phyloP scores from a whole-genome alignment of 176 grass and related monocot genomes.

The Oryza glaberrima region DNA sequence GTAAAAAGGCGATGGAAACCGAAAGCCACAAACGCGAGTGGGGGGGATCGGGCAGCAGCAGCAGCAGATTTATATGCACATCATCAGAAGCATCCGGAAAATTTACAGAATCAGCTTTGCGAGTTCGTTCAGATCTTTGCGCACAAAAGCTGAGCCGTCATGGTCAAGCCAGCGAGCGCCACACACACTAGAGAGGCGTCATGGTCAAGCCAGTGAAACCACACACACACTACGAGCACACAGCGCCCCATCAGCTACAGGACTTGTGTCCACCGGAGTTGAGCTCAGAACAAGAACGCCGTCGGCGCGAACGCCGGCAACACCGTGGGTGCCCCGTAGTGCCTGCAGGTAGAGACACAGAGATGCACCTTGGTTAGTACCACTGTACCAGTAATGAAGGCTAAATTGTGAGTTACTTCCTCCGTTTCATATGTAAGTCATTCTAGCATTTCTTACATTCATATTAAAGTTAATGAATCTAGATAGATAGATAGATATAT shows the following conservation, averaged over 20 bases:
- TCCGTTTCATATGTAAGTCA: too few relatives aligned
- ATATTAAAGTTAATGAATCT: too few relatives aligned
- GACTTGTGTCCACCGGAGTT: neutral
- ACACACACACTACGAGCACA: neutral
- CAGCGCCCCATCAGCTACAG: neutral
- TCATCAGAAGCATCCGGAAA: conserved; percentile 13
- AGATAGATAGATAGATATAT: too few relatives aligned
- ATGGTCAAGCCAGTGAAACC: neutral
- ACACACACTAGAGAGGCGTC: neutral
- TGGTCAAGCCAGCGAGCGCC: neutral
- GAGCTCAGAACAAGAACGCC: conserved; percentile 69
- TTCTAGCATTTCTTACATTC: too few relatives aligned
- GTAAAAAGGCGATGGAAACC: neutral
- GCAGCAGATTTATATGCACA: conserved; percentile 30
- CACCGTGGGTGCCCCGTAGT: conserved; percentile 48
- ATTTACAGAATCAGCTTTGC: conserved; percentile 32
- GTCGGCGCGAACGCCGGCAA: conserved; percentile 70
- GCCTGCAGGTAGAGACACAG: conserved; percentile 42
- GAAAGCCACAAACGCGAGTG: neutral
- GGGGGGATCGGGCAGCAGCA: neutral
- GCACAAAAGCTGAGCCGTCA: conserved; percentile 2
- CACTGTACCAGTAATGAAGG: neutral
- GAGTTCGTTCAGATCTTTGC: neutral
- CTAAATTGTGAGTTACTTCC: neutral
- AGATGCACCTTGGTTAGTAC: conserved; percentile 13